phyloP scores from a whole-genome alignment of 257 asterid species.

The Nicotiana knightiana region DNA sequence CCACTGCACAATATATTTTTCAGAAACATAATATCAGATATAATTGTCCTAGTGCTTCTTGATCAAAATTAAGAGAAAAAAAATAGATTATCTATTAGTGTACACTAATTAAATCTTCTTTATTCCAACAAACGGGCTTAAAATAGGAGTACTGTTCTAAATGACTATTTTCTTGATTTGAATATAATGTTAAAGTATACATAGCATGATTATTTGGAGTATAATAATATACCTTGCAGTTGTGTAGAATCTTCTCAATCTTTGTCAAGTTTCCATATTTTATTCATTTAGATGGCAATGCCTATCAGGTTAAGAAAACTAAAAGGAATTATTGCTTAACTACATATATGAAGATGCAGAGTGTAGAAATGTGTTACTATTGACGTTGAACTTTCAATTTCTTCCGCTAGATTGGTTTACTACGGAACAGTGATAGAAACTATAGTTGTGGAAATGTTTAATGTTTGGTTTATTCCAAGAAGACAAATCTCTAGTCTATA shows the following conservation, averaged over 20 bases:
- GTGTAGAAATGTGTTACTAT: neutral
- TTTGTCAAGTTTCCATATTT: neutral
- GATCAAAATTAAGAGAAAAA: neutral
- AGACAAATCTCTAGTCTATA: neutral
- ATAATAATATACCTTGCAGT: neutral
- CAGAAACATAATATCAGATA: neutral
- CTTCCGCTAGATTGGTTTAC: neutral
- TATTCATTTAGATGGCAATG: neutral
- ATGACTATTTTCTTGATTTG: neutral
- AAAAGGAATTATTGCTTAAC: neutral
- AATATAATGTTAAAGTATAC: neutral
- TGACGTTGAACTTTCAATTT: conserved; percentile 3
- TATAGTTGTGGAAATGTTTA: neutral
- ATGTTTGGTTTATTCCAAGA: neutral
- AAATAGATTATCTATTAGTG: neutral
- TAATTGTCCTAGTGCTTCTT: neutral
- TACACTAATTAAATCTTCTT: neutral
- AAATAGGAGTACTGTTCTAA: neutral
- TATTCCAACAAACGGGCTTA: too few relatives aligned
- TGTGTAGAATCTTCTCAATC: neutral
- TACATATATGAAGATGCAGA: neutral
- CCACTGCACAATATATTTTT: too few relatives aligned
- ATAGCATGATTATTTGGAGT: neutral
- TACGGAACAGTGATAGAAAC: neutral
- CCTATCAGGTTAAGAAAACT: neutral